These are phyloP conservation scores for Apiospora rasikravindrae DNA, from an alignment of 2,329 filamentous ascomycete species.

Conservation along the genomic window DNA sequence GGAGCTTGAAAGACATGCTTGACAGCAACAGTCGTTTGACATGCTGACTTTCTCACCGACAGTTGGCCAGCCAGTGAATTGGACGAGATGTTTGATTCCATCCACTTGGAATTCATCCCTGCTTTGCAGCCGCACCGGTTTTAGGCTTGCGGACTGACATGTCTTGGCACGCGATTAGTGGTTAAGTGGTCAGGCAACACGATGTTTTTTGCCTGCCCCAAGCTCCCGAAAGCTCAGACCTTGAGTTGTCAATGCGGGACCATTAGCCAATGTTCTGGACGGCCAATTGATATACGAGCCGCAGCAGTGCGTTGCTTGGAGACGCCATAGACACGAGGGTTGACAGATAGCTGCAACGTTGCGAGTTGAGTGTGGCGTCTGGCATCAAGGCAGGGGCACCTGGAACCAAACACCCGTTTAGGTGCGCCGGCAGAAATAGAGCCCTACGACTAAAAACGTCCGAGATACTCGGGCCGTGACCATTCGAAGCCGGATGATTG, in stretches of 20 bases:
- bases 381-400: not conserved
- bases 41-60: not conserved
- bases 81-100: not conserved
- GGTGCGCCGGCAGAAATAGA: not conserved
- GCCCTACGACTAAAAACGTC: not conserved
- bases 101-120: not conserved
- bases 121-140: not conserved
- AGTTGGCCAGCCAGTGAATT: not conserved
- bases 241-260: not conserved
- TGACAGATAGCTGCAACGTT: not conserved
- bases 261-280: not conserved
- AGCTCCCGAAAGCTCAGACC: not conserved
- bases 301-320: not conserved
- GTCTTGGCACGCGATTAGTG: not conserved
- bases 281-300: not conserved
- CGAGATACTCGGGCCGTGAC: not conserved
- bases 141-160: not conserved
- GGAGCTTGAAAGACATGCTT: not conserved
- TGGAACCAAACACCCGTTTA: no score
- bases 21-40: not conserved
- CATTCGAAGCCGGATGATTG: not conserved
- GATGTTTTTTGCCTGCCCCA: not conserved
- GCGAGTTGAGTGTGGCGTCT: not conserved
- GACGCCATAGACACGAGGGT: not conserved
- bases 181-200: not conserved